Evolutionary conservation across 2,329 filamentous ascomycete genomes (phyloP).

Genomic region (Aspergillus bombycis): DNA sequence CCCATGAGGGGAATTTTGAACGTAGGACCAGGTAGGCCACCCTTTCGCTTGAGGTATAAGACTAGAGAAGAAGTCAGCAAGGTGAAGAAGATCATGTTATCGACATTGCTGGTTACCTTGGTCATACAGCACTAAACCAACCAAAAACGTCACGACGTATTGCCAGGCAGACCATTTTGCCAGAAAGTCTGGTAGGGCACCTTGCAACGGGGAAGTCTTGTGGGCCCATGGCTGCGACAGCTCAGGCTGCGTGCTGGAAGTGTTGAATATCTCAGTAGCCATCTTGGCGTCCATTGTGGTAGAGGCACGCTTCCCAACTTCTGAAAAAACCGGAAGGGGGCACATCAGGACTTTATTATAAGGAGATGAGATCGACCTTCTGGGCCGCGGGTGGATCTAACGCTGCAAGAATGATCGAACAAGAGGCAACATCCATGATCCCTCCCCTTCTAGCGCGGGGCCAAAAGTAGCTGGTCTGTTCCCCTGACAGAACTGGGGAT

Average conservation of each 20-base stretch:
- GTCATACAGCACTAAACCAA: conserved; percentile 74
- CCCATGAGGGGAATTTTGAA: conserved; percentile 79
- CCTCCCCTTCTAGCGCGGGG: neutral
- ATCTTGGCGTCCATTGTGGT: conserved; percentile 9
- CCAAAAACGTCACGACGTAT: conserved; percentile 57
- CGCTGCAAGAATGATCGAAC: neutral
- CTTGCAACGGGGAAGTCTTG: neutral
- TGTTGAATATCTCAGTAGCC: conserved; percentile 15
- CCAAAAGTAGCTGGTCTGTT: neutral
- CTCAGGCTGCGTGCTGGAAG: conserved; percentile 14
- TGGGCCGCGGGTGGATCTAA: neutral
- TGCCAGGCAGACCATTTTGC: conserved; percentile 46
- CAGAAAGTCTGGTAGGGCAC: conserved; percentile 1
- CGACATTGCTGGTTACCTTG: conserved; percentile 61
- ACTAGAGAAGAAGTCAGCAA: conserved; percentile 49
- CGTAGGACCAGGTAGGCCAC: conserved; percentile 69
- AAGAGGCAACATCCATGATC: neutral
- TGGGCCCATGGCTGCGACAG: conserved; percentile 12
- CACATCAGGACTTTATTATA: neutral
- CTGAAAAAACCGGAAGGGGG: neutral
- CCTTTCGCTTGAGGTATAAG: conserved; percentile 70
- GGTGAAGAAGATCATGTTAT: neutral
- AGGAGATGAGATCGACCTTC: neutral
- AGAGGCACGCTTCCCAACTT: neutral
- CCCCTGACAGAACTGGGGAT: neutral